Evolutionary conservation across 192 early-diverging fungal species (phyloP).

Genomic region (Podila verticillata): DNA sequence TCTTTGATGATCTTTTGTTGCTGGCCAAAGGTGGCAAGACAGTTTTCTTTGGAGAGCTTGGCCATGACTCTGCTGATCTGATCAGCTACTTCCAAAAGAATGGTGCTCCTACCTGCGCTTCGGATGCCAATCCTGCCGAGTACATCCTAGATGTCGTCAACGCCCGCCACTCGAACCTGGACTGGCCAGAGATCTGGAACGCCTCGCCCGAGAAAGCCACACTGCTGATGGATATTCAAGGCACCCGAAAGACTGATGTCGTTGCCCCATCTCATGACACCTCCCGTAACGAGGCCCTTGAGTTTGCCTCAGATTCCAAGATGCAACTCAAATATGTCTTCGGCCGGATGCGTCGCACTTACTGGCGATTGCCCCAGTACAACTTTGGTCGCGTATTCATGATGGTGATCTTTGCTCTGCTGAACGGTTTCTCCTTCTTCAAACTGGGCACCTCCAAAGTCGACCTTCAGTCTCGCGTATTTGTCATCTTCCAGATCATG

Average conservation of each 20-base stretch:
- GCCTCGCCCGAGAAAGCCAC: constrained; percentile 59
- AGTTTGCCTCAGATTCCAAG: constrained; percentile 56
- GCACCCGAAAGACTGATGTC: constrained; percentile 49
- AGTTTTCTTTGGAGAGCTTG: constrained; percentile 86
- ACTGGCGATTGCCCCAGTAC: constrained; percentile 82
- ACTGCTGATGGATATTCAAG: constrained; percentile 62
- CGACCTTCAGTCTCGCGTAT: constrained; percentile 74
- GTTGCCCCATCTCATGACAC: background rate
- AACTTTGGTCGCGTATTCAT: constrained; percentile 75
- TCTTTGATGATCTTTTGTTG: constrained; percentile 86
- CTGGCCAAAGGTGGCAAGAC: constrained; percentile 82
- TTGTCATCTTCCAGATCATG: constrained; percentile 77
- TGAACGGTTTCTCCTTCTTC: constrained; percentile 81
- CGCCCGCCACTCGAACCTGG: constrained; percentile 62
- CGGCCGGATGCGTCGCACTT: constrained; percentile 69
- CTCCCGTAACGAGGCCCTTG: constrained; percentile 42
- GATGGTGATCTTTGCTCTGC: constrained; percentile 66
- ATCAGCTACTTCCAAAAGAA: constrained; percentile 80
- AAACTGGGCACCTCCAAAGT: constrained; percentile 62
- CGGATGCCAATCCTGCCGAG: constrained; percentile 84
- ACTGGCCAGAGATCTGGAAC: constrained; percentile 84
- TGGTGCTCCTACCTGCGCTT: constrained; percentile 71
- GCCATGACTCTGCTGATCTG: constrained; percentile 70
- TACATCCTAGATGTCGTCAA: constrained; percentile 88
- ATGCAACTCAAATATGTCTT: constrained; percentile 71